A percentile compares a stretch with the other conserved stretches of the same genome.
phyloP scores from a whole-genome alignment of 2,329 filamentous ascomycete species.

The Colletotrichum costaricense region DNA sequence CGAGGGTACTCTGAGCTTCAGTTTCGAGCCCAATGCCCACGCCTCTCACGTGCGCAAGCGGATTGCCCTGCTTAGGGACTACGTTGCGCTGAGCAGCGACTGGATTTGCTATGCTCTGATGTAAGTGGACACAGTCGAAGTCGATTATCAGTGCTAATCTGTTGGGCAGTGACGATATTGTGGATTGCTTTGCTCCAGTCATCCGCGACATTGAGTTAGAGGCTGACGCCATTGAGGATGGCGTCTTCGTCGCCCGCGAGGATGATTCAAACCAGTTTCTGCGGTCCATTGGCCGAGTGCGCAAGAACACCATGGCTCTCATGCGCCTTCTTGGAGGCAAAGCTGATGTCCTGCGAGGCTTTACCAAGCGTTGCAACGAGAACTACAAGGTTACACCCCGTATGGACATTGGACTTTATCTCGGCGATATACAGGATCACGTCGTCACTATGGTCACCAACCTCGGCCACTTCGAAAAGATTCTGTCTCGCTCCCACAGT shows the following conservation, averaged over 20 bases:
- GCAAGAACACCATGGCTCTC: conserved; percentile 94
- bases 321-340: conserved; percentile 95
- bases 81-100: conserved; percentile 92
- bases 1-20: conserved; percentile 94
- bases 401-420: conserved; percentile 95
- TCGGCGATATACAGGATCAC: conserved; percentile 98
- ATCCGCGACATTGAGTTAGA: conserved; percentile 89
- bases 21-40: conserved; percentile 88
- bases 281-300: conserved; percentile 86
- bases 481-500: conserved; percentile 91
- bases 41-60: conserved; percentile 89
- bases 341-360: conserved; percentile 97
- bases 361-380: conserved; percentile 98
- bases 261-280: conserved; percentile 92
- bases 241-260: conserved; percentile 90
- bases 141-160: conserved; percentile 39
- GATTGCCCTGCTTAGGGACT: conserved; percentile 93
- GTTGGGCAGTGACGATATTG: conserved; percentile 85
- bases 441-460: conserved; percentile 99
- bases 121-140: conserved; percentile 61
- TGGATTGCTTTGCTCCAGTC: conserved; percentile 92
- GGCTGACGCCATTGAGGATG: conserved; percentile 93
- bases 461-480: conserved; percentile 95
- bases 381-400: conserved; percentile 95
- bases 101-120: conserved; percentile 99